Base-by-base conservation (phyloP, 1,139 yeast genomes). In the Arxiozyma telluris region DNA sequence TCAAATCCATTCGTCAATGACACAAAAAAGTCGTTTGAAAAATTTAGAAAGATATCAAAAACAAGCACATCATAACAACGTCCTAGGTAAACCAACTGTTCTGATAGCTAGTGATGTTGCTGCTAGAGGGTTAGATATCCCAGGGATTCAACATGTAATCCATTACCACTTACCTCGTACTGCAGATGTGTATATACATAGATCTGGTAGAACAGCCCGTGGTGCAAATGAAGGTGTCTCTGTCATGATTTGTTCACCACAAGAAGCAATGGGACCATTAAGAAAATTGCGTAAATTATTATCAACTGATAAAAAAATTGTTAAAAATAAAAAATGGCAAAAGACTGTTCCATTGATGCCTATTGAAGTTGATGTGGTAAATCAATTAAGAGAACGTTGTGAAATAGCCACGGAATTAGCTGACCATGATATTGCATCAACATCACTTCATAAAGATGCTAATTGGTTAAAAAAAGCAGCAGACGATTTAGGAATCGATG, bases 131-230 rank as follows among this genome's bases (percentile, higher is more conserved):
- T 77, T 94, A 57, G 99, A 94, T 76, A 89, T 94, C 56, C 87
- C 96, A 1, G 79, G 80, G 50, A 91, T 94, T 53, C 87, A 90
- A 64, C 98, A 93, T 69, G 98, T 94, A 46, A 89, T 93, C 17
- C 98, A 93, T 69, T 93, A 93, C 66, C 98, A 93, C 71, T 76
- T 94, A 58, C 98, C 99, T 12, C 78, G 98, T 59, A 79, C 96
- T 11, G 98, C 98, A 0, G 98, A 94, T 68, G 83, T 90, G 54
- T 93, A 93, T 67, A 84, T 93, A 59, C 99, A 93, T 71, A 80
- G 99, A 69, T 88, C 97, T 1, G 99, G 99, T 58, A 83, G 99
- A 78, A 94, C 98, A 22, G 98, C 96, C 0, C 86, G 99, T 76
- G 97, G 96, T 1, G 93, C 94, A 0, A 80, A 79, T 53, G 94